phyloP scores from a whole-genome alignment of 1,284 basidiomycete species.

The Meripilus lineatus region DNA sequence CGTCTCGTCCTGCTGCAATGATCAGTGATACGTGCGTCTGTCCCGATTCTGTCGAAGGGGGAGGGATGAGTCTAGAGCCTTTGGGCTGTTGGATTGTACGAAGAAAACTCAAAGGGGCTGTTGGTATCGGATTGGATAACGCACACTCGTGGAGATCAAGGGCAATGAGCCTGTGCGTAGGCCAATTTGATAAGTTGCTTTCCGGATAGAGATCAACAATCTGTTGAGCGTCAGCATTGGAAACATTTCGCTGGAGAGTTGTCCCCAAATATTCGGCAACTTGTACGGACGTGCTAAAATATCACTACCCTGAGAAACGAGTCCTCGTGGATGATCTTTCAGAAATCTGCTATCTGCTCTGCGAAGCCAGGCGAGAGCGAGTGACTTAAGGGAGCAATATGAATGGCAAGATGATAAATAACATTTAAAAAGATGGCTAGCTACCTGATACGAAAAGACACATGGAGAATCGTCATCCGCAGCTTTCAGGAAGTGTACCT shows the following conservation, averaged over 20 bases:
- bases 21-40: too few species aligned
- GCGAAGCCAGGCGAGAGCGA: constrained; percentile 28
- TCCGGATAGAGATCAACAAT: constrained; percentile 26
- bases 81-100: too few species aligned
- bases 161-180: too few species aligned
- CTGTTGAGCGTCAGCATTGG: constrained; percentile 13
- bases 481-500: constrained; percentile 30
- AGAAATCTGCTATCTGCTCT: constrained; percentile 33
- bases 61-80: too few species aligned
- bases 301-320: constrained; percentile 19
- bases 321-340: constrained; percentile 19
- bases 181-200: constrained; percentile 32
- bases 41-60: too few species aligned
- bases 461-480: constrained; percentile 25
- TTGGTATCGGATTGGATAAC: too few species aligned
- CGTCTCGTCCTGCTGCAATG: too few species aligned
- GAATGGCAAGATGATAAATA: background rate
- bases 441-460: constrained; percentile 25
- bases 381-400: constrained; percentile 9
- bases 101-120: too few species aligned
- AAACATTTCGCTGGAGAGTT: constrained; percentile 18
- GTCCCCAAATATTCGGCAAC: constrained; percentile 4
- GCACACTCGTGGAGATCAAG: too few species aligned
- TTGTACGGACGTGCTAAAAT: background rate
- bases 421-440: background rate